These are phyloP conservation scores for Trapa bicornis DNA, from an alignment of 345 rosid species.

Conservation along the genomic window DNA sequence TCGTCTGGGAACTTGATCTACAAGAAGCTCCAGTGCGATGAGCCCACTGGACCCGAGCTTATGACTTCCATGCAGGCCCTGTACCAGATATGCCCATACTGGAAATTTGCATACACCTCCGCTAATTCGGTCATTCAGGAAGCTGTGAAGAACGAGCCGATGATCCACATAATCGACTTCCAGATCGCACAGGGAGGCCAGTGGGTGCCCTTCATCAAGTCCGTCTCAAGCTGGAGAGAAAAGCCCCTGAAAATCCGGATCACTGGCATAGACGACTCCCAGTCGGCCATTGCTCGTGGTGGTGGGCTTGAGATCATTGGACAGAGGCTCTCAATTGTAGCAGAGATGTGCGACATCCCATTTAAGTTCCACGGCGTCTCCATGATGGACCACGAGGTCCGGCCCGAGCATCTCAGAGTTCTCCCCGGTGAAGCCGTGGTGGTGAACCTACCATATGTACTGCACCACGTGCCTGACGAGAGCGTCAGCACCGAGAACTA, in stretches of 20 bases:
- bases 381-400: conserved; percentile 60
- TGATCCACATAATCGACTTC: conserved; percentile 63
- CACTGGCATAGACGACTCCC: conserved; percentile 88
- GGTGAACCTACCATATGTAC: conserved; percentile 70
- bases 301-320: conserved; percentile 76
- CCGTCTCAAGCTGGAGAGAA: conserved; percentile 45
- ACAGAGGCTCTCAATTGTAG: conserved; percentile 36
- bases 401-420: conserved; percentile 39
- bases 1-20: conserved; percentile 80
- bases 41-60: conserved; percentile 73
- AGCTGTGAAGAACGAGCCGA: conserved; percentile 45
- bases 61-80: conserved; percentile 87
- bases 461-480: conserved; percentile 99
- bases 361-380: conserved; percentile 72
- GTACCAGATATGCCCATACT: conserved; percentile 69
- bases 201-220: conserved; percentile 47
- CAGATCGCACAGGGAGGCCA: conserved; percentile 51
- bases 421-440: conserved; percentile 60
- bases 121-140: conserved; percentile 60
- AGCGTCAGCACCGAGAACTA: conserved; percentile 68
- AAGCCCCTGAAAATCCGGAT: conserved; percentile 54
- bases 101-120: conserved; percentile 79
- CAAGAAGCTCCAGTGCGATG: conserved; percentile 61
- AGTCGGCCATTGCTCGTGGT: conserved; percentile 78
- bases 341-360: conserved; percentile 38